phyloP scores from a whole-genome alignment of 176 grass and related monocot genomes.

The Avena eriantha region DNA sequence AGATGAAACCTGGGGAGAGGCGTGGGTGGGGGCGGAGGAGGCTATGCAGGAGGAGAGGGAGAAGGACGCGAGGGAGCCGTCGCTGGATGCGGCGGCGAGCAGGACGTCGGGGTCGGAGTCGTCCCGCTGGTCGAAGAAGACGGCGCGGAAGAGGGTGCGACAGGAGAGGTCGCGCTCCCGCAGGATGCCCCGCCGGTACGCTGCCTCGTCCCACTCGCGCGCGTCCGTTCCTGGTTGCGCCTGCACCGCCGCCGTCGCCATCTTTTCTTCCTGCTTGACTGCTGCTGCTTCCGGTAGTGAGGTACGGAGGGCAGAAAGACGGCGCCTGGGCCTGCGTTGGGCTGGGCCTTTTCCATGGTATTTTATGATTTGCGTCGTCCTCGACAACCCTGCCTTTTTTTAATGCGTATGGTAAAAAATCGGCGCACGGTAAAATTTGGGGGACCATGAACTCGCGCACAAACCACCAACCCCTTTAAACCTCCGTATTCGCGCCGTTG shows the following conservation, averaged over 20 bases:
- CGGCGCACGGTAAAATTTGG: too few species aligned
- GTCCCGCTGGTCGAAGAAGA: slow-evolving; percentile 61
- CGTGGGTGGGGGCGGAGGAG: slow-evolving; percentile 23
- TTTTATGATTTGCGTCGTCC: too few species aligned
- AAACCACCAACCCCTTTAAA: too few species aligned
- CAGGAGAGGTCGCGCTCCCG: slow-evolving; percentile 56
- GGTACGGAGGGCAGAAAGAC: background rate
- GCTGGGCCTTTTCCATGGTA: background rate
- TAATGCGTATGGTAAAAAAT: too few species aligned
- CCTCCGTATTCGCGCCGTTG: too few species aligned
- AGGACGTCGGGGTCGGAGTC: slow-evolving; percentile 60
- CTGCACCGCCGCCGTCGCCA: slow-evolving; percentile 30
- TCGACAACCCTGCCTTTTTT: too few species aligned
- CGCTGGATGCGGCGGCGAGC: slow-evolving; percentile 73
- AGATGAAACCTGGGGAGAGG: background rate
- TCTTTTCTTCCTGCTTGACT: slow-evolving; percentile 8
- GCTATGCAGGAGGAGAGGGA: slow-evolving; percentile 69
- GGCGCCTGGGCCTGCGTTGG: background rate
- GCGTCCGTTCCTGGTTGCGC: slow-evolving; percentile 34
- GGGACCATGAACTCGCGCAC: too few species aligned
- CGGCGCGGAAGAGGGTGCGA: slow-evolving; percentile 78
- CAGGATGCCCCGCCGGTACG: slow-evolving; percentile 74
- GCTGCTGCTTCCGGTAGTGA: background rate
- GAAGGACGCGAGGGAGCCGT: slow-evolving; percentile 71
- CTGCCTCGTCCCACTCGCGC: slow-evolving; percentile 55